Conservation (phyloP, 345 rosid genomes). For the Aquilaria malaccensis region DNA sequence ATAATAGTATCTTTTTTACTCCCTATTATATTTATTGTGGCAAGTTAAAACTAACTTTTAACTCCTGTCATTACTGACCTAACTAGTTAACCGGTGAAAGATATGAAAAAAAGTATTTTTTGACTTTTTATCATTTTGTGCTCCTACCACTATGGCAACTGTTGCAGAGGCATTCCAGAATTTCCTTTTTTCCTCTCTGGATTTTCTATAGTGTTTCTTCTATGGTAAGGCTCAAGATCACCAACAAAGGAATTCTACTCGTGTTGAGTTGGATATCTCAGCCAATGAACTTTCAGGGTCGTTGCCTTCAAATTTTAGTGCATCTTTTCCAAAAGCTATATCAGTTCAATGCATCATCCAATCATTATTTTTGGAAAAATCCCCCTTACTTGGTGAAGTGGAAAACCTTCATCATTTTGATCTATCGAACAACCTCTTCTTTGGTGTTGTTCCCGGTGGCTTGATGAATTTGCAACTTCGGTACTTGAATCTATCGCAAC, state of each 20-base stretch:
- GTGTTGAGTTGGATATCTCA: constrained; percentile 9
- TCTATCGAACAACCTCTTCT: constrained; percentile 10
- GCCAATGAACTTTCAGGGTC: constrained; percentile 5
- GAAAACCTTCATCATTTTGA: constrained; percentile 6
- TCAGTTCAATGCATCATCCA: constrained; percentile 14
- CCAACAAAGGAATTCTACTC: not conserved
- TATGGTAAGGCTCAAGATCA: not conserved
- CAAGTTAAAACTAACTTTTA: no score
- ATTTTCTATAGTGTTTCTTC: constrained; percentile 17
- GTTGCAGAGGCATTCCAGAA: no score
- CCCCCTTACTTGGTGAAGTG: constrained; percentile 8
- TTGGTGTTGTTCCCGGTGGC: constrained; percentile 10
- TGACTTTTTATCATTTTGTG: no score
- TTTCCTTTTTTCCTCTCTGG: constrained; percentile 9
- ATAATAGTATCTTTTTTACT: no score
- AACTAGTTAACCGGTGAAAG: no score
- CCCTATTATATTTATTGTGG: no score
- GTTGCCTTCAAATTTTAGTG: constrained; percentile 3
- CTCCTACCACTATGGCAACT: no score
- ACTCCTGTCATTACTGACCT: no score
- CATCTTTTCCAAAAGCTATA: constrained; percentile 4
- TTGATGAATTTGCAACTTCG: constrained; percentile 7
- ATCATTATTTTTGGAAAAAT: not conserved
- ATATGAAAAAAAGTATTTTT: no score
- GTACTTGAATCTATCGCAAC: constrained; percentile 19